phyloP scores from a whole-genome alignment of 1,284 basidiomycete species.

The Papiliotrema terrestris region DNA sequence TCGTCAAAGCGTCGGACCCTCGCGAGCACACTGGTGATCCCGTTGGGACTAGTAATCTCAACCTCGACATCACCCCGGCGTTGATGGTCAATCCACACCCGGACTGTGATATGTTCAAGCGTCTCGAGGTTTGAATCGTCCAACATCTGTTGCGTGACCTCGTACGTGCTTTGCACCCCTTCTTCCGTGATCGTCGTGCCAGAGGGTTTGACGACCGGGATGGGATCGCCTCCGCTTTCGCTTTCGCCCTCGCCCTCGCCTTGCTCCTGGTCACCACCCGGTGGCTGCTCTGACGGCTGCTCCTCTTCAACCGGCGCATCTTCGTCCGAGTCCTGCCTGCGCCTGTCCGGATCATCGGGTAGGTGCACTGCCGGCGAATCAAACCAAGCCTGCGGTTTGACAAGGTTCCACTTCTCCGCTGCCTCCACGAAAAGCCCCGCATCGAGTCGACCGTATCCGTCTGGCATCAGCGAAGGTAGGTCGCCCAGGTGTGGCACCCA shows the following conservation, averaged over 20 bases:
- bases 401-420: constrained; percentile 76
- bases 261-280: constrained; percentile 1
- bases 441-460: constrained; percentile 88
- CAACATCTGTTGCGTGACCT: constrained; percentile 69
- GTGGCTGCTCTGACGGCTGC: background rate
- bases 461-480: constrained; percentile 12
- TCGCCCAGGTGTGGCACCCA: constrained; percentile 10
- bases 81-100: constrained; percentile 87
- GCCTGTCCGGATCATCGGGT: constrained; percentile 14
- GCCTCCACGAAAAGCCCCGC: constrained; percentile 78
- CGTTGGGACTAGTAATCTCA: constrained; percentile 78
- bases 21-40: constrained; percentile 80
- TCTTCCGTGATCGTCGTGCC: constrained; percentile 57
- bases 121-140: constrained; percentile 72
- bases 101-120: constrained; percentile 89
- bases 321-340: background rate
- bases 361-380: constrained; percentile 69
- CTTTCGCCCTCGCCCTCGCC: constrained; percentile 2
- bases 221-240: constrained; percentile 10
- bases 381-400: constrained; percentile 93
- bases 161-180: constrained; percentile 66
- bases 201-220: constrained; percentile 16
- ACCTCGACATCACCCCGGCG: constrained; percentile 91
- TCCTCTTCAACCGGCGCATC: background rate
- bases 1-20: constrained; percentile 67